These are phyloP conservation scores for Colletotrichum incanum DNA, from an alignment of 2,329 filamentous ascomycete species.

Conservation along the genomic window DNA sequence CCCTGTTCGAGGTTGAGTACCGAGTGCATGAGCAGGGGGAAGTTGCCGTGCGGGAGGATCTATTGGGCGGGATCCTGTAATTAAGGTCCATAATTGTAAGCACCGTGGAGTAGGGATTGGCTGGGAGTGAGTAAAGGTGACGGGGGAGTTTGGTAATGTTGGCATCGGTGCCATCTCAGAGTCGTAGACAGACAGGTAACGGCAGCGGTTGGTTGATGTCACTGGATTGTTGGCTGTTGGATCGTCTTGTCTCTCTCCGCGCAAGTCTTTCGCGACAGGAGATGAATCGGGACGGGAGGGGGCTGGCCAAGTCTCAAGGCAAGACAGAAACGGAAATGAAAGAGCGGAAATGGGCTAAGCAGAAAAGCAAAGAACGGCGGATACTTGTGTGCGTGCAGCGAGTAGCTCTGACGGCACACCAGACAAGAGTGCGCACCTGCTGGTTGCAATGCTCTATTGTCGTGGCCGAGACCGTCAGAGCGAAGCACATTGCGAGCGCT, in stretches of 20 bases:
- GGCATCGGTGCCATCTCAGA: constrained; percentile 19
- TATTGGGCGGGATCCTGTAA: constrained; percentile 36
- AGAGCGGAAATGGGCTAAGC: not conserved
- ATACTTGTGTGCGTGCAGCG: not conserved
- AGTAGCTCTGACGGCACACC: not conserved
- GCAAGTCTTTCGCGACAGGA: not conserved
- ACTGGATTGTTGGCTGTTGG: not conserved
- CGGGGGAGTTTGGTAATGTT: constrained; percentile 22
- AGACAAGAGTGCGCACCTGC: not conserved
- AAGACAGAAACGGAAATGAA: not conserved
- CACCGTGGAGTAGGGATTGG: constrained; percentile 35
- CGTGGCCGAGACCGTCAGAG: not conserved
- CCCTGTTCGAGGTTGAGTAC: constrained; percentile 44
- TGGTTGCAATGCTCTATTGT: not conserved
- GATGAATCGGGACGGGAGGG: not conserved
- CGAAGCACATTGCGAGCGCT: constrained; percentile 8
- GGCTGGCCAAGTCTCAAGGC: not conserved
- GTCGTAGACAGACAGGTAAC: not conserved
- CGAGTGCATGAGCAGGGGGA: constrained; percentile 34
- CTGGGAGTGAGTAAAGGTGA: constrained; percentile 10
- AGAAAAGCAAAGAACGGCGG: not conserved
- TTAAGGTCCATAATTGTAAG: constrained; percentile 38
- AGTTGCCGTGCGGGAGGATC: constrained; percentile 33
- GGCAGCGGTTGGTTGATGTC: constrained; percentile 9
- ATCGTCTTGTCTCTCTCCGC: not conserved